phyloP scores from a whole-genome alignment of 352 stramenopile genomes.

The Phytopythium litorale region DNA sequence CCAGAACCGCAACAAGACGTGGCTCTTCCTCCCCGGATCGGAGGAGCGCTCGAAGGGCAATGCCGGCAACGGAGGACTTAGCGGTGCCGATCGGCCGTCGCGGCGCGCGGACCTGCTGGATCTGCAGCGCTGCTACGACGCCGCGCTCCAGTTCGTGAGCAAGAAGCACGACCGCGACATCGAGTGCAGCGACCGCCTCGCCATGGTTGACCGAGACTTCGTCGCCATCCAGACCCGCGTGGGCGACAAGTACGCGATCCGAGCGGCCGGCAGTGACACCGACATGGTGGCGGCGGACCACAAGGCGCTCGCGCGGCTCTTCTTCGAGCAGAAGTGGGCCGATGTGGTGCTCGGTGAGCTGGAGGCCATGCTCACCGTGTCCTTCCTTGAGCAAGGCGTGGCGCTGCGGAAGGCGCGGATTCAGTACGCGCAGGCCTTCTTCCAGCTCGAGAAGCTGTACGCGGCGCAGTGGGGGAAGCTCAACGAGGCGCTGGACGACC shows the following conservation, averaged over 20 bases:
- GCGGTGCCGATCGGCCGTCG: constrained; percentile 53
- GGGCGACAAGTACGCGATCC: constrained; percentile 21
- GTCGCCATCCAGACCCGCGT: constrained; percentile 52
- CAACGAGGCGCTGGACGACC: constrained; percentile 22
- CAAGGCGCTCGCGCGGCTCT: constrained; percentile 45
- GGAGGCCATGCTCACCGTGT: constrained; percentile 82
- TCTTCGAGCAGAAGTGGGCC: constrained; percentile 91
- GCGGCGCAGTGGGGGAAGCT: constrained; percentile 32
- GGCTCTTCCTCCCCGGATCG: constrained; percentile 62
- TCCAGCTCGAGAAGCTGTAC: constrained; percentile 57
- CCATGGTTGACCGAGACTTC: constrained; percentile 67
- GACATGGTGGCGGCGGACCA: constrained; percentile 10
- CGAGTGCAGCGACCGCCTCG: constrained; percentile 36
- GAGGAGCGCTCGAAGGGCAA: constrained; percentile 55
- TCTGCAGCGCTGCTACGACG: constrained; percentile 64
- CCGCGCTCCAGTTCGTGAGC: constrained; percentile 54
- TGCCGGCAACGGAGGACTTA: constrained; percentile 36
- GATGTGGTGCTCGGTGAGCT: constrained; percentile 86
- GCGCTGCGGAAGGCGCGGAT: constrained; percentile 75
- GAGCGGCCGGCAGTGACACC: background rate
- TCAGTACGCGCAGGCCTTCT: constrained; percentile 79
- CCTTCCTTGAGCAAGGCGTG: constrained; percentile 87
- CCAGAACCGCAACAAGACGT: constrained; percentile 69
- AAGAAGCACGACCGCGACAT: constrained; percentile 45
- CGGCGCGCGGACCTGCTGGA: constrained; percentile 64